Evolutionary conservation across 2,329 filamentous ascomycete genomes (phyloP), one percentile per base, ranked within the genome.

Genomic region (Fusarium sp.): DNA sequence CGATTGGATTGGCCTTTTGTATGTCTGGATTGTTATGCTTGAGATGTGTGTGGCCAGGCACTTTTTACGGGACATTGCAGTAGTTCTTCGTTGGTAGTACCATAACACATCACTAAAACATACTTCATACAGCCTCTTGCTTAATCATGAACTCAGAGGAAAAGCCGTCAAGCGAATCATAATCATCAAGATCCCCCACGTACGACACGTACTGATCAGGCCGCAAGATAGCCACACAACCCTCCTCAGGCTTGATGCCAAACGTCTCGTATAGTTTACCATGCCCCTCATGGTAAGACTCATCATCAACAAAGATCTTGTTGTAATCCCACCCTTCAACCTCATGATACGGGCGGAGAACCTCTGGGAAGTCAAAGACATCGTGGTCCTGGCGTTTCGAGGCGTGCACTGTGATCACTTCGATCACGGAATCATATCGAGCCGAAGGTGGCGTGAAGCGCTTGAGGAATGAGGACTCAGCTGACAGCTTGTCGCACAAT

Each of bases 161-260:
- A 36, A 63, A 63, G 5, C 8, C 9, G 24, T 60, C 61, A 30
- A 60, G 42, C 6, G 36, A 26, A 10, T 67, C 63, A 45, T 67
- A 73, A 38, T 83, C 81, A 28, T 84, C 81, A 26, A 86, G 69
- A 22, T 82, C 79, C 3, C 82, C 81, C 4, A 85, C 73, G 75
- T 81, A 83, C 4, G 79, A 86, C 38, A 93, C 87, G 80, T 94
- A 91, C 78, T 92, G 90, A 82, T 94, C 92, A 6, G 92, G 92
- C 55, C 92, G 81, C 5, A 91, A 83, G 4, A 91, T 82, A 1
- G 92, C 87, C 8, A 90, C 81, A 69, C 88, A 90, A 0, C 92
- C 91, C 26, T 81, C 15, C 5, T 60, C 35, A 28, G n/a, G 80
- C 60, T 87, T 82, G 4, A 94, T 83, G 0, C 90, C 91, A 65